phyloP scores from a whole-genome alignment of 345 rosid species.

The Pugionium cornutum region DNA sequence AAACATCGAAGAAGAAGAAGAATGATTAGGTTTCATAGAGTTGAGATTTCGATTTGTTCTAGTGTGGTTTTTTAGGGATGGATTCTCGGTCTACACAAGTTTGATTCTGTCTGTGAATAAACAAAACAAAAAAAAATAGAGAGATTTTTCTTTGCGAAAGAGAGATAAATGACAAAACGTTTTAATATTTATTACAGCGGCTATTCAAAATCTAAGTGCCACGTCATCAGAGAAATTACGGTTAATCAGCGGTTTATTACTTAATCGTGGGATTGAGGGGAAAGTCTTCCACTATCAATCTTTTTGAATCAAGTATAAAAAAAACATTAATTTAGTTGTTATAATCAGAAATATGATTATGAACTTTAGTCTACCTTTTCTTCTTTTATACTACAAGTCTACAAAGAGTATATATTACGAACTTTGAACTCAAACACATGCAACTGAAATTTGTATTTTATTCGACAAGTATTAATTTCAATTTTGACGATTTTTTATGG shows the following conservation, averaged over 20 bases:
- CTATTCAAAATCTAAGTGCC: conserved; percentile 27
- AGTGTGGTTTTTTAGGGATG: conserved; percentile 19
- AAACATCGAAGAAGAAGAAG: conserved; percentile 2
- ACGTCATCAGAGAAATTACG: conserved; percentile 24
- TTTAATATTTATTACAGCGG: conserved; percentile 33
- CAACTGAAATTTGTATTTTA: not conserved
- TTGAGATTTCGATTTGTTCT: conserved; percentile 35
- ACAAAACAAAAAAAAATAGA: conserved; percentile 1
- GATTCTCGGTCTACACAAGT: conserved; percentile 34
- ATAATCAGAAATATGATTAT: no score
- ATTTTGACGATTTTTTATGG: no score
- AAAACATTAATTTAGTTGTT: no score
- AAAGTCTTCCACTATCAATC: not conserved
- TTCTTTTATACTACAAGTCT: no score
- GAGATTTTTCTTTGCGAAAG: not conserved
- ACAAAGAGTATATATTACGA: not conserved
- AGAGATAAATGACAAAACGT: conserved; percentile 30
- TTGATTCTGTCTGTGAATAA: conserved; percentile 26
- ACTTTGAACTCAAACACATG: not conserved
- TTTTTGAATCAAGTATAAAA: not conserved
- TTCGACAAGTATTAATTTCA: no score
- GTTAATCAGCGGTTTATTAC: conserved; percentile 29
- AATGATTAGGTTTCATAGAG: conserved; percentile 37
- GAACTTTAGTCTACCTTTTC: no score
- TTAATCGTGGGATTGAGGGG: conserved; percentile 33